Base-by-base conservation (phyloP, 345 rosid genomes). In the Camelina laxa region DNA sequence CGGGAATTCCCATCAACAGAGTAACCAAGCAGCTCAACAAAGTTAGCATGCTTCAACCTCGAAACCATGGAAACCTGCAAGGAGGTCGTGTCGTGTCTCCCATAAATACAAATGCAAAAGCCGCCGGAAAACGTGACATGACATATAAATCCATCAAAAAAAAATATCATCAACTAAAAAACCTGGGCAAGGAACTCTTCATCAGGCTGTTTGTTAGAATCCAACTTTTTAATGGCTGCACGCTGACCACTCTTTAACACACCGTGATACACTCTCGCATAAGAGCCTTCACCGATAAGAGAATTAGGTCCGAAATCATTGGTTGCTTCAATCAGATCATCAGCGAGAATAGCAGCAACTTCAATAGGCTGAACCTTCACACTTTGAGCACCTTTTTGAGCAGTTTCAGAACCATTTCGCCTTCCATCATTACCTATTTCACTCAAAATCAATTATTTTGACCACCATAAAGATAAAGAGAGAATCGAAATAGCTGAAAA, bases 51-150 rank as follows among this genome's bases (percentile, higher is more conserved):
- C 74, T 80, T 87, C 83, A 89, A 69, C 79, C 88, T 85, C n/a
- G 93, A 87, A 41, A 88, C 91, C 87, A 85, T 85, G 33, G 93
- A 88, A 73, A 88, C 89, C 91, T 88, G 78, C 33, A 70, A 48
- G 47, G 33, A 27, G 30, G 30, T 27, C 30, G 30, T 27, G 30
- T 70, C 56, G 51, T 38, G 12, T 7, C 30, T 27, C 30, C 30
- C 19, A 33, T 16, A 19, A 24, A 9, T 9, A 15, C 36, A 53
- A 7, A 20, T 0, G 36, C 44, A 67, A 36, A 36, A 58, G 4
- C 4, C 9, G 4, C 4, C 9, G 7, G 4, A 17, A 16, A 14
- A 70, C 7, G 4, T 7, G 19, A 17, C 35, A 17, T 33, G n/a
- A n/a, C n/a, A 45, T 30, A 27, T 22, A 24, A 60, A 60, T 22